Evolutionary conservation across 352 stramenopile species (phyloP).

Genomic region (Bremia lactucae): DNA sequence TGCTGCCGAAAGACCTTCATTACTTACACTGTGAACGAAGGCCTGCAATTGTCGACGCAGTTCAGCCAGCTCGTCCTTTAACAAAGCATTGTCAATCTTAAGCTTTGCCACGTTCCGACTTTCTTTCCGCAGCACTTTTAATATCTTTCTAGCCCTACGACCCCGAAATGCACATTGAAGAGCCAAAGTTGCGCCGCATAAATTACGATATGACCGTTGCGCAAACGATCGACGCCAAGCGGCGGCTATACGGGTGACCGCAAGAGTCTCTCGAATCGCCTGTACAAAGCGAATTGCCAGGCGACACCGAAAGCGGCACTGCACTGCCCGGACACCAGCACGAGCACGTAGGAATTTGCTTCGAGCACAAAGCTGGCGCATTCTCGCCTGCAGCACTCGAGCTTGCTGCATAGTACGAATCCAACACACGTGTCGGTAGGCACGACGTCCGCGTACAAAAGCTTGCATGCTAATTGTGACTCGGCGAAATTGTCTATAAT

Average conservation of each 20-base stretch:
- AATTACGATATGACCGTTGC: conserved; percentile 20
- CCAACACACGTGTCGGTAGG: conserved; percentile 25
- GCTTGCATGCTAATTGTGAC: conserved; percentile 39
- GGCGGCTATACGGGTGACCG: conserved; percentile 29
- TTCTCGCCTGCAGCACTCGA: conserved; percentile 32
- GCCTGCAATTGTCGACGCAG: conserved; percentile 45
- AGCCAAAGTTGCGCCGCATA: conserved; percentile 25
- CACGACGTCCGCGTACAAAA: conserved; percentile 24
- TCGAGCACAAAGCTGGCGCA: conserved; percentile 30
- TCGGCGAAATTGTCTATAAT: conserved; percentile 23
- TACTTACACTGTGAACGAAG: conserved; percentile 25
- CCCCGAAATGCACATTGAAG: conserved; percentile 49
- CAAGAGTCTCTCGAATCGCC: conserved; percentile 27
- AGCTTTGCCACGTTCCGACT: conserved; percentile 67
- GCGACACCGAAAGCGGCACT: conserved; percentile 41
- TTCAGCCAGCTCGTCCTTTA: conserved; percentile 51
- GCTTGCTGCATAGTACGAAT: conserved; percentile 33
- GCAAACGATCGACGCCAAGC: conserved; percentile 27
- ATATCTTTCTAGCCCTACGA: conserved; percentile 24
- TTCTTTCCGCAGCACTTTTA: conserved; percentile 44
- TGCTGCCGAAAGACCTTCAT: conserved; percentile 8
- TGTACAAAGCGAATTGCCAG: conserved; percentile 26
- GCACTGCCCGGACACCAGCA: conserved; percentile 28
- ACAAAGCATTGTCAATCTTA: conserved; percentile 59
- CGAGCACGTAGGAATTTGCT: conserved; percentile 31